A percentile compares a stretch with the other conserved stretches of the same genome.
These are phyloP conservation scores for Aspergillus brasiliensis DNA, from an alignment of 2,329 filamentous ascomycete genomes.

Conservation along the genomic window DNA sequence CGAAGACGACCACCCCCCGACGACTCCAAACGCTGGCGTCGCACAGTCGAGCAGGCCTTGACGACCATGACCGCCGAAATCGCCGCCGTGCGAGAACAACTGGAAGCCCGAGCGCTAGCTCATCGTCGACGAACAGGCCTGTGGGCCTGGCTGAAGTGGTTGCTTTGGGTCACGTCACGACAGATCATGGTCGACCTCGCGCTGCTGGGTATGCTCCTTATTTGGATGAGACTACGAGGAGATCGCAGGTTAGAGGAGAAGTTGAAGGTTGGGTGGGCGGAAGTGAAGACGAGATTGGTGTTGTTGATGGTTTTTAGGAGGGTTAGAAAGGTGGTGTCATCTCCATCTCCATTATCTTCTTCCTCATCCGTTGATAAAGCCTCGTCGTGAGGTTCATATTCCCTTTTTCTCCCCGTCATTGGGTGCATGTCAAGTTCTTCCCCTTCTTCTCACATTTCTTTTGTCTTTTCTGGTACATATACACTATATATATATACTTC, in stretches of 20 bases:
- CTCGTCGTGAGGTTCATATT: background rate
- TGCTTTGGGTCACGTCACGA: constrained; percentile 69
- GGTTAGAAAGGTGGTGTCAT: background rate
- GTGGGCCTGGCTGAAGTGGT: constrained; percentile 70
- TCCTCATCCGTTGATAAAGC: background rate
- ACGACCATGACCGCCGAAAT: constrained; percentile 91
- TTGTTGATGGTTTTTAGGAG: constrained; percentile 29
- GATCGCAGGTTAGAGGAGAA: constrained; percentile 46
- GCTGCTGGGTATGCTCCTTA: constrained; percentile 44
- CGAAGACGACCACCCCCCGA: constrained; percentile 18
- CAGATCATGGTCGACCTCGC: constrained; percentile 74
- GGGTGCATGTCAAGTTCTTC: too few species aligned
- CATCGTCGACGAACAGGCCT: constrained; percentile 66
- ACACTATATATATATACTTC: too few species aligned
- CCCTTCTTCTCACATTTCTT: too few species aligned
- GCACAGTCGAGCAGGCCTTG: constrained; percentile 79
- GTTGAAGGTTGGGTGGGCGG: constrained; percentile 36
- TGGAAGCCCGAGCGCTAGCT: constrained; percentile 74
- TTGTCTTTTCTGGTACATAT: too few species aligned
- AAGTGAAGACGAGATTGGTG: constrained; percentile 36
- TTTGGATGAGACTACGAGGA: constrained; percentile 46
- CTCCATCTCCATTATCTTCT: background rate
- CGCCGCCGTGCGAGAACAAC: constrained; percentile 86
- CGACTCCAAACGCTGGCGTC: constrained; percentile 67
- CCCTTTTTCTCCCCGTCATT: background rate